A percentile compares a stretch with the other conserved stretches of the same genome.
phyloP scores from a whole-genome alignment of 495 filamentous ascomycete species.

The Neurospora sp. region DNA sequence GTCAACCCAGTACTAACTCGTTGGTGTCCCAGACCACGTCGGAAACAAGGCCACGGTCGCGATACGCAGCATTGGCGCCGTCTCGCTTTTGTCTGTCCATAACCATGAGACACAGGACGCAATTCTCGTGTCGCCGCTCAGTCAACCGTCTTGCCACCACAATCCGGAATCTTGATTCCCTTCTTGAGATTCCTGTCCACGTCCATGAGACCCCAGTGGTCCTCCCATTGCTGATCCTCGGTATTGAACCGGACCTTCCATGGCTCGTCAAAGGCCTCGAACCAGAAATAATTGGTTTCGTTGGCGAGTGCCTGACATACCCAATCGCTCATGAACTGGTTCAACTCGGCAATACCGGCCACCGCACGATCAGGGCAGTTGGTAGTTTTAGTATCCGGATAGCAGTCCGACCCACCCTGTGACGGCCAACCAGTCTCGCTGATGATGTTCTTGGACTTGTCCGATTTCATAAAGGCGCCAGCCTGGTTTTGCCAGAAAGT shows the following conservation, averaged over 20 bases:
- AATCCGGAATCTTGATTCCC: conserved; percentile 81
- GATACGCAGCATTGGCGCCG: background rate
- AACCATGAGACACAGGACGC: background rate
- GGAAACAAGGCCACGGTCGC: background rate
- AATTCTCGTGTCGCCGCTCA: background rate
- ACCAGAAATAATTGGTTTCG: conserved; percentile 92
- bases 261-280: conserved; percentile 89
- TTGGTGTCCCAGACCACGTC: background rate
- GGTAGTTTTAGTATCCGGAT: conserved; percentile 29
- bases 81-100: background rate
- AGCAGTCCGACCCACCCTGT: conserved; percentile 72
- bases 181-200: conserved; percentile 74
- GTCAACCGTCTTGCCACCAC: conserved; percentile 59
- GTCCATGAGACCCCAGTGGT: conserved; percentile 93
- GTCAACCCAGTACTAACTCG: background rate
- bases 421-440: conserved; percentile 91
- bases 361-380: conserved; percentile 55
- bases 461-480: conserved; percentile 42
- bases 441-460: conserved; percentile 61
- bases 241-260: conserved; percentile 78
- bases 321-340: conserved; percentile 76
- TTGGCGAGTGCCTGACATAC: conserved; percentile 72
- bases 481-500: conserved; percentile 69
- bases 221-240: conserved; percentile 72
- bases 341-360: conserved; percentile 76